Base-by-base conservation (phyloP, 2,329 filamentous ascomycete genomes). In the Stemphylium beticola region DNA sequence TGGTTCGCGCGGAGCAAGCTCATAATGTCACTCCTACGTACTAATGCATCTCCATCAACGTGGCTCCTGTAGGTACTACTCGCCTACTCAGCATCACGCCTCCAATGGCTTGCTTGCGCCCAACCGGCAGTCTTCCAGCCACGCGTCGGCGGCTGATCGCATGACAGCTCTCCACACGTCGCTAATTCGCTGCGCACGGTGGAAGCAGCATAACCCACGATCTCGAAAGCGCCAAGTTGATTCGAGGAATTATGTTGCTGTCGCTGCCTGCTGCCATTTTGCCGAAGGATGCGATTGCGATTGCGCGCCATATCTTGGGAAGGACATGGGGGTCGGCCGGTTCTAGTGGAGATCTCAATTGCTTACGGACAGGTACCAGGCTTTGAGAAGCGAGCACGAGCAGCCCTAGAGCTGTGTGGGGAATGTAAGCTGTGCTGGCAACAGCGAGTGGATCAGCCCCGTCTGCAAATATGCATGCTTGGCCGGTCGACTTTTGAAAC, bases 91-190 rank as follows among this genome's bases (percentile, higher is more conserved):
- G 18, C 49, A 38, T 29, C 36, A 18, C 36, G 4, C 34, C 26
- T 55, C 18, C 41, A 46, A 40, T 47, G 40, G 22, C 22, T 24
- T 24, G 22, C 22, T 24, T 24, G 15, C 44, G 50, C 59, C 67
- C 68, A 70, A 71, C 67, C 67, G 67, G 69, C 57, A 66, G 62
- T 55, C 53, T 69, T 72, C 69, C 69, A 65, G 59, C 43, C 48
- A 40, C 39, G 57, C 64, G 55, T 65, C 54, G 55, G 55, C 55
- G 64, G 58, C 62, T 56, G 39, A 43, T 42, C 36, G 47, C 47
- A 55, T 52, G 26, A 42, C 34, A 18, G 29, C 20, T 18, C 15
- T 39, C 29, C 32, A 22, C 50, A 45, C 32, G 36, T 14, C 47
- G 15, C 24, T 55, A 39, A 55, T 58, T 51, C 36, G 42, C 39